phyloP scores from a whole-genome alignment of 2,329 filamentous ascomycete species.

The Emmonsia crescens region DNA sequence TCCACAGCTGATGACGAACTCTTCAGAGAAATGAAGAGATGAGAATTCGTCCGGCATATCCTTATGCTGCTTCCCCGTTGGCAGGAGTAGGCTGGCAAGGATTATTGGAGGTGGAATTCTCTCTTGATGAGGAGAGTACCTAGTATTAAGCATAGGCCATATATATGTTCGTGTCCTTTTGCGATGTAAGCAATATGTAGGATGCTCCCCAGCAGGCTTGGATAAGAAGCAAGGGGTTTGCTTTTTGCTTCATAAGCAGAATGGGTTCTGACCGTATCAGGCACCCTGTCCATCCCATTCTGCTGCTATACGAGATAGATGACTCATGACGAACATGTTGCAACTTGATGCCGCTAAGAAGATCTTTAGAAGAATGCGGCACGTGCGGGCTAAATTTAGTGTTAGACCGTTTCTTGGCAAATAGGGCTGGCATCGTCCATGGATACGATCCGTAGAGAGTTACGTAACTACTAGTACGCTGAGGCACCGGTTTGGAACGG shows the following conservation, averaged over 20 bases:
- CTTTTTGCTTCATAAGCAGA: not conserved
- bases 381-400: no score
- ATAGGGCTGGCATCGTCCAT: no score
- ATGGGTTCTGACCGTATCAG: not conserved
- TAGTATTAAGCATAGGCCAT: not conserved
- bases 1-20: conserved; percentile 14
- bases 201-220: not conserved
- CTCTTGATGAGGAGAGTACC: not conserved
- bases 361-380: not conserved
- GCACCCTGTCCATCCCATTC: not conserved
- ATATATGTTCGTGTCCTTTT: no score
- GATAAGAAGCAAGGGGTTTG: not conserved
- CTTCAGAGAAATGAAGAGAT: conserved; percentile 8
- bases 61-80: not conserved
- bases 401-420: no score
- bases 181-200: not conserved
- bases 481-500: no score
- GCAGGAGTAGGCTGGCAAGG: not conserved
- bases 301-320: not conserved
- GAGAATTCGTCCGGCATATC: not conserved
- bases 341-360: not conserved
- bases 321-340: not conserved
- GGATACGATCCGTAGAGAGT: no score
- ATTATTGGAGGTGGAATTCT: not conserved
- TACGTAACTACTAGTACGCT: no score